Evolutionary conservation across 2,329 filamentous ascomycete species (phyloP).

Genomic region (Penicillium freii): DNA sequence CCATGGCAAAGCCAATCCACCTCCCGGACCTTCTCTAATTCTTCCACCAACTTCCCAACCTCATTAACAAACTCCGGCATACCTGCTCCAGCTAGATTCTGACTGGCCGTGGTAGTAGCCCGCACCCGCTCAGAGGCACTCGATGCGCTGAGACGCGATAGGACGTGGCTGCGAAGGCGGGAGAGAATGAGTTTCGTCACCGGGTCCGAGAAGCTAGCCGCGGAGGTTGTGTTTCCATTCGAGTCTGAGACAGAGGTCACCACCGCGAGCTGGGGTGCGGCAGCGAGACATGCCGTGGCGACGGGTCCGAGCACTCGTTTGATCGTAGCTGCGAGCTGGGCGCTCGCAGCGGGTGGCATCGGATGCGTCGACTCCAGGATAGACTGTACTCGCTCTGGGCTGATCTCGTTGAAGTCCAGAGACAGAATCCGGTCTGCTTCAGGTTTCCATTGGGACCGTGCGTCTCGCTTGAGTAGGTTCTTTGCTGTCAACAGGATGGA

Average conservation of each 20-base stretch:
- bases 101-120: slow-evolving; percentile 57
- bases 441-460: slow-evolving; percentile 62
- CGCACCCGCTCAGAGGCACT: slow-evolving; percentile 59
- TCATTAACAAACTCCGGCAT: slow-evolving; percentile 62
- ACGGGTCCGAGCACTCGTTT: slow-evolving; percentile 56
- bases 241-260: slow-evolving; percentile 47
- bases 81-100: slow-evolving; percentile 58
- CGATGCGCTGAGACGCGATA: slow-evolving; percentile 57
- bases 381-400: slow-evolving; percentile 43
- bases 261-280: slow-evolving; percentile 26
- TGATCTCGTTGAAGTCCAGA: slow-evolving; percentile 45
- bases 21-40: slow-evolving; percentile 55
- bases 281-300: slow-evolving; percentile 37
- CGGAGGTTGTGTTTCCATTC: slow-evolving; percentile 10
- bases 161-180: slow-evolving; percentile 56
- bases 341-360: slow-evolving; percentile 47
- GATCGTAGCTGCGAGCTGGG: slow-evolving; percentile 48
- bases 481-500: slow-evolving; percentile 64
- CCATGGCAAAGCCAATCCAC: slow-evolving; percentile 61
- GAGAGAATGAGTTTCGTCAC: slow-evolving; percentile 61
- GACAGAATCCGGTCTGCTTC: slow-evolving; percentile 60
- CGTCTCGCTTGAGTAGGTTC: slow-evolving; percentile 63
- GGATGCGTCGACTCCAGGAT: slow-evolving; percentile 50
- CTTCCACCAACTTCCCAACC: slow-evolving; percentile 59
- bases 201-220: slow-evolving; percentile 56